Percentiles rank a stretch among this genome's conserved stretches.
Evolutionary conservation across 2,329 filamentous ascomycete genomes (phyloP).

Genomic region (Akanthomyces uredinophilus): DNA sequence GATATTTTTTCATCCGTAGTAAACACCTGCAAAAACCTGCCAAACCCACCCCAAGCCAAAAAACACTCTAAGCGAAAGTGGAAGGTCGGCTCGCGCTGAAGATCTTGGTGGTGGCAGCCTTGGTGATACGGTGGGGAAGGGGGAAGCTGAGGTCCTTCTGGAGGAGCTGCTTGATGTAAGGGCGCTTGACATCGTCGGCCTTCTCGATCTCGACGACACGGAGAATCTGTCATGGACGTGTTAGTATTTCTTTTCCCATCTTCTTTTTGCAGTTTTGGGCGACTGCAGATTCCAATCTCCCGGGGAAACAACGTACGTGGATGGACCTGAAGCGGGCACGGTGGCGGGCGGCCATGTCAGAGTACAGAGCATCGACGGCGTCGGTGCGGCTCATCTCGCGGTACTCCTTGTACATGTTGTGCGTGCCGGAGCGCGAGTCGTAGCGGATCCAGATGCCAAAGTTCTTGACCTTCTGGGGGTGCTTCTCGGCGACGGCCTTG

Average conservation of each 20-base stretch:
- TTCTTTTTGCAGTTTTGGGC: not conserved
- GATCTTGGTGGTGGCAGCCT: conserved; percentile 79
- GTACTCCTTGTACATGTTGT: conserved; percentile 99
- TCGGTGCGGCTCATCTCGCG: conserved; percentile 95
- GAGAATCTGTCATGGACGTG: conserved; percentile 63
- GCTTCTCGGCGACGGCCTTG: conserved; percentile 98
- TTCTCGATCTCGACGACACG: conserved; percentile 98
- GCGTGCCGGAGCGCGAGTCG: conserved; percentile 98
- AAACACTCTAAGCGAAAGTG: conserved; percentile 87
- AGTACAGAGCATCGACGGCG: conserved; percentile 94
- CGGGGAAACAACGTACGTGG: conserved; percentile 65
- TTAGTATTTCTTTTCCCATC: conserved; percentile 2
- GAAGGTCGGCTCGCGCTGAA: conserved; percentile 90
- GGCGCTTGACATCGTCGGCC: conserved; percentile 88
- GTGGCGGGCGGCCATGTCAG: conserved; percentile 99
- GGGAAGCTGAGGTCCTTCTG: conserved; percentile 96
- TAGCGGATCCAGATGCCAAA: conserved; percentile 99
- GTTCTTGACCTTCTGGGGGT: conserved; percentile 99
- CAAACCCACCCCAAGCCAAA: conserved; percentile 45
- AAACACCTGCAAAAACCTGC: conserved; percentile 56
- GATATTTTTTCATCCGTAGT: conserved; percentile 56
- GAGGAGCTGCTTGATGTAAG: conserved; percentile 99
- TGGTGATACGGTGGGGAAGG: conserved; percentile 91
- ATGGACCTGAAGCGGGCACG: conserved; percentile 94
- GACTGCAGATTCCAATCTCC: not conserved